Evolutionary conservation across 2,329 filamentous ascomycete species (phyloP).

Genomic region (Colletotrichum sp.): DNA sequence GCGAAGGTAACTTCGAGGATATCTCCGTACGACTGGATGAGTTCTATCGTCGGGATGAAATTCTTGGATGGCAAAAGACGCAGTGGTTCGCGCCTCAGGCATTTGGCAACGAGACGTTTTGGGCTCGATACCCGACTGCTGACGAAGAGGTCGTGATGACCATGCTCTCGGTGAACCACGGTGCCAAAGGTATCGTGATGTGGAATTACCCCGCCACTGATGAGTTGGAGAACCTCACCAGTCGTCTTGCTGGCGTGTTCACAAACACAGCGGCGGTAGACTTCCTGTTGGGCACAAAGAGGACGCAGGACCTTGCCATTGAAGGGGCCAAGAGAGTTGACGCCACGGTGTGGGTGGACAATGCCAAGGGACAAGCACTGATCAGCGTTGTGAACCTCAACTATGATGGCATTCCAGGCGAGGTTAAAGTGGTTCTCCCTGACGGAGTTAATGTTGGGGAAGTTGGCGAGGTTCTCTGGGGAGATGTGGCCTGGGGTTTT

Average conservation of each 20-base stretch:
- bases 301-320: background rate
- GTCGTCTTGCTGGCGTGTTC: constrained; percentile 42
- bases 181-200: constrained; percentile 45
- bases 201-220: constrained; percentile 51
- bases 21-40: constrained; percentile 48
- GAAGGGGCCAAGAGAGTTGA: constrained; percentile 9
- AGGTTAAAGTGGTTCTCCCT: background rate
- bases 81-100: constrained; percentile 51
- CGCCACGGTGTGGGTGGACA: constrained; percentile 4
- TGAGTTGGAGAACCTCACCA: constrained; percentile 40
- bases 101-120: constrained; percentile 54
- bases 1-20: constrained; percentile 57
- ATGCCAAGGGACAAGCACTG: background rate
- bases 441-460: background rate
- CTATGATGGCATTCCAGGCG: background rate
- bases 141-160: constrained; percentile 51
- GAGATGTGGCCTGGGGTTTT: background rate
- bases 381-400: constrained; percentile 8
- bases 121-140: constrained; percentile 48
- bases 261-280: constrained; percentile 38
- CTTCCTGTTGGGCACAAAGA: constrained; percentile 28
- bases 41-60: constrained; percentile 39
- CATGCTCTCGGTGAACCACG: constrained; percentile 49
- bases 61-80: constrained; percentile 49
- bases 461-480: background rate